A percentile compares a stretch with the other conserved stretches of the same genome.
Evolutionary conservation across 441 rosid genomes (phyloP).

Genomic region (Gossypium davidsonii): DNA sequence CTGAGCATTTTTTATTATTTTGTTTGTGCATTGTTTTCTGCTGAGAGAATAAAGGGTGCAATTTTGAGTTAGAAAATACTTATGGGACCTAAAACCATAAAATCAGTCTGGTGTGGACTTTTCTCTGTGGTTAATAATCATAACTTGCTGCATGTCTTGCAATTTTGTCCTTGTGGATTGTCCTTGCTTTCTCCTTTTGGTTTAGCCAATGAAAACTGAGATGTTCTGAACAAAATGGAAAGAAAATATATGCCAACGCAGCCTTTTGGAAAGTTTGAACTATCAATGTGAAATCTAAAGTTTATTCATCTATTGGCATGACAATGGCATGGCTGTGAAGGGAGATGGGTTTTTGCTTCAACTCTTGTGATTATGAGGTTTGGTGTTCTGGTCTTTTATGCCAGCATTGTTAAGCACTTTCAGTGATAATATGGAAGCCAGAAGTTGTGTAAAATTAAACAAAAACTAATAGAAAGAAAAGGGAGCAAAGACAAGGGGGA

Average conservation of each 20-base stretch:
- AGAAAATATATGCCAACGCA: background rate
- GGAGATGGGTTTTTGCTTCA: background rate
- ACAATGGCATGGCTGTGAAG: background rate
- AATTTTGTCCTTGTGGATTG: background rate
- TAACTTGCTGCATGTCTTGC: background rate
- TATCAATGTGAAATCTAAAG: background rate
- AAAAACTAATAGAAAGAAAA: background rate
- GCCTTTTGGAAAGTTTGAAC: background rate
- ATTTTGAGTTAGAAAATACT: background rate
- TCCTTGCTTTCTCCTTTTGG: background rate
- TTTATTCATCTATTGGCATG: background rate
- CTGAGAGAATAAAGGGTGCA: background rate
- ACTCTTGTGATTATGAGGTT: slow-evolving; percentile 5
- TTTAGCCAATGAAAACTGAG: background rate
- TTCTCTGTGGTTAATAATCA: slow-evolving; percentile 1
- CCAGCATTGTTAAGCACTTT: background rate
- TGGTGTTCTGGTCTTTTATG: background rate
- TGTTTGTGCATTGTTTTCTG: background rate
- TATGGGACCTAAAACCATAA: background rate
- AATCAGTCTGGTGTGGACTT: background rate
- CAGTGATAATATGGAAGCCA: background rate
- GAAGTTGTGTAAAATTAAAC: background rate
- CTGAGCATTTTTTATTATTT: background rate
- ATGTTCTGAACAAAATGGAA: background rate
- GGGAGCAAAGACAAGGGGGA: background rate